These are phyloP conservation scores for Aaosphaeria pasadenensis DNA, from an alignment of 2,329 filamentous ascomycete genomes.

Conservation along the genomic window DNA sequence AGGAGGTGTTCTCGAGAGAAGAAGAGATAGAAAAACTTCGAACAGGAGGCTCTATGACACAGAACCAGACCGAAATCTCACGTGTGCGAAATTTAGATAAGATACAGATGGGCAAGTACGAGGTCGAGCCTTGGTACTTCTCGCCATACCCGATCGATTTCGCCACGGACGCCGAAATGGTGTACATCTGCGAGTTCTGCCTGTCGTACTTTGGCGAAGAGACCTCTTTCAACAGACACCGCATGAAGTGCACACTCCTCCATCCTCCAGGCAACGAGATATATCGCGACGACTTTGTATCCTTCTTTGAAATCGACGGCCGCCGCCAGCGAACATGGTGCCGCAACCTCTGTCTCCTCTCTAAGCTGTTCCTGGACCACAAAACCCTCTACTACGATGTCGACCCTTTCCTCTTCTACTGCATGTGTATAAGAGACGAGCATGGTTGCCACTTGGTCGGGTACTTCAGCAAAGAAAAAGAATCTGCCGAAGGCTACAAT, in stretches of 20 bases:
- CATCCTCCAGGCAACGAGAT: slow-evolving; percentile 98
- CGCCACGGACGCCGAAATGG: slow-evolving; percentile 73
- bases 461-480: slow-evolving; percentile 99
- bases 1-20: slow-evolving; percentile 67
- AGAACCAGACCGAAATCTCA: slow-evolving; percentile 95
- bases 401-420: slow-evolving; percentile 98
- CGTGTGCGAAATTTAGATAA: slow-evolving; percentile 92
- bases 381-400: slow-evolving; percentile 99
- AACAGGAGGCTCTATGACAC: slow-evolving; percentile 95
- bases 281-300: slow-evolving; percentile 89
- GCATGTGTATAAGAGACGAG: slow-evolving; percentile 88
- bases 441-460: slow-evolving; percentile 94
- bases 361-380: slow-evolving; percentile 95
- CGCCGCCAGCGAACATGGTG: slow-evolving; percentile 94
- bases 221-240: slow-evolving; percentile 80
- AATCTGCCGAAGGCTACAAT: slow-evolving; percentile 95
- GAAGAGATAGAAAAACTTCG: slow-evolving; percentile 96
- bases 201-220: slow-evolving; percentile 83
- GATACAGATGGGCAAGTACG: slow-evolving; percentile 88
- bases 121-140: slow-evolving; percentile 98
- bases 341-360: slow-evolving; percentile 88
- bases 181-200: slow-evolving; percentile 98
- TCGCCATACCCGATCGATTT: slow-evolving; percentile 92
- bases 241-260: slow-evolving; percentile 82
- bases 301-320: slow-evolving; percentile 97